A percentile compares a stretch with the other conserved stretches of the same genome.
phyloP scores from a whole-genome alignment of 1,284 basidiomycete species.

The Ceratobasidium sp. region DNA sequence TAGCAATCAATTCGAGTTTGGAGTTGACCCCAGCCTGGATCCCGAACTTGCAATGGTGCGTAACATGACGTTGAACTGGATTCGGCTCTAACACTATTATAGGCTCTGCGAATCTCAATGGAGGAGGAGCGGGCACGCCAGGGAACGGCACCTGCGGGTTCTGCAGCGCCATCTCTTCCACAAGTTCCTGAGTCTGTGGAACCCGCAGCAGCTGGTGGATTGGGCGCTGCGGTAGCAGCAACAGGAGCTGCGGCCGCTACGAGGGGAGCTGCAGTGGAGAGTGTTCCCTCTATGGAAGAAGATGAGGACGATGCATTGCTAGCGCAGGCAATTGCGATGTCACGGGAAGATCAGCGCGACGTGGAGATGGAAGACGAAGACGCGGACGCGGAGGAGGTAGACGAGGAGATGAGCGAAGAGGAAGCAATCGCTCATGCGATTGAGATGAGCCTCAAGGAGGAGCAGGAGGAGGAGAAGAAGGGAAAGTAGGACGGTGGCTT shows the following conservation, averaged over 20 bases:
- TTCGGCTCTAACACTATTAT: conserved; percentile 5
- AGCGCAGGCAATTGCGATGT: conserved; percentile 50
- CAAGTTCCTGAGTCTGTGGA: conserved; percentile 43
- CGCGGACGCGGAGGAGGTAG: conserved; percentile 45
- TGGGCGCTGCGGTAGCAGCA: conserved; percentile 53
- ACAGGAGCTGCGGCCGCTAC: conserved; percentile 50
- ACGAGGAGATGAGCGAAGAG: conserved; percentile 46
- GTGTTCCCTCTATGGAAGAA: conserved; percentile 46
- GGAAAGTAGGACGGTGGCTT: conserved; percentile 9
- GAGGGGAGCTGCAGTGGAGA: conserved; percentile 41
- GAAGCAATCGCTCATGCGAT: conserved; percentile 72
- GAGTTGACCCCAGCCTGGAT: conserved; percentile 93
- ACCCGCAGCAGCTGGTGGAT: neutral
- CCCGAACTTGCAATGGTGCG: conserved; percentile 96
- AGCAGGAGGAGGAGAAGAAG: conserved; percentile 50
- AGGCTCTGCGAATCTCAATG: conserved; percentile 98
- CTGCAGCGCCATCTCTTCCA: conserved; percentile 45
- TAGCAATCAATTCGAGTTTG: conserved; percentile 81
- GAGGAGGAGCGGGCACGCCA: conserved; percentile 95
- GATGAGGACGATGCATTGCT: conserved; percentile 49
- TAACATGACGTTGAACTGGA: conserved; percentile 31
- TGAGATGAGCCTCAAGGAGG: conserved; percentile 65
- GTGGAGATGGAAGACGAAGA: conserved; percentile 44
- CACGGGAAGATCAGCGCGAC: conserved; percentile 46
- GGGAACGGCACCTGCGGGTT: conserved; percentile 62